Conservation (phyloP, 2,329 filamentous ascomycete species). For the Colletotrichum sp. region DNA sequence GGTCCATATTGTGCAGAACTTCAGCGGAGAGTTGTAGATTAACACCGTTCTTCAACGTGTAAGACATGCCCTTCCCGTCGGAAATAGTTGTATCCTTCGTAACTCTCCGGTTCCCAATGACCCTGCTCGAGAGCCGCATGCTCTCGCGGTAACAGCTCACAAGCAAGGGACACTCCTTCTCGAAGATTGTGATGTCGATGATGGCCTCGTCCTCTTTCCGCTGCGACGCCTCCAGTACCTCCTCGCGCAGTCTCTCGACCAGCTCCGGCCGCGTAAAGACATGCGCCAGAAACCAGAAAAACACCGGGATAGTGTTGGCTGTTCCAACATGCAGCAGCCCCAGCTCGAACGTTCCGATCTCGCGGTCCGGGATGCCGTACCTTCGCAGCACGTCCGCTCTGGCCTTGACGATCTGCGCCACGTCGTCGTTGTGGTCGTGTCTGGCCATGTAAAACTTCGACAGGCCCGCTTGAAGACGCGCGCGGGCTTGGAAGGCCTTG, state of each 20-base stretch:
- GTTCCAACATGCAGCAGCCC: conserved; percentile 32
- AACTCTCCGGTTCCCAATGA: background rate
- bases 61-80: background rate
- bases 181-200: background rate
- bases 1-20: background rate
- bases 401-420: conserved; percentile 30
- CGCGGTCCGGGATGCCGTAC: conserved; percentile 28
- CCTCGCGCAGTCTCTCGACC: conserved; percentile 27
- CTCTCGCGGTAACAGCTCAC: background rate
- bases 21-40: background rate
- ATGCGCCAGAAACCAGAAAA: conserved; percentile 39
- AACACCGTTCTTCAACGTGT: background rate
- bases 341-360: conserved; percentile 34
- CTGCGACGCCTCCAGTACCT: conserved; percentile 13
- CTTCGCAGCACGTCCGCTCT: conserved; percentile 28
- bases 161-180: background rate
- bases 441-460: conserved; percentile 32
- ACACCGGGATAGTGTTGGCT: conserved; percentile 38
- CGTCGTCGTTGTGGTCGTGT: conserved; percentile 29
- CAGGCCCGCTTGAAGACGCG: conserved; percentile 27
- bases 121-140: background rate
- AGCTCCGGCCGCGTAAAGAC: conserved; percentile 32
- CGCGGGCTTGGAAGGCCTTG: conserved; percentile 31
- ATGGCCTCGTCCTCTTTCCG: background rate
- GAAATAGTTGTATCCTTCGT: background rate